These are phyloP conservation scores for Trichoderma guizhouense DNA, from an alignment of 2,329 filamentous ascomycete genomes.

Conservation along the genomic window DNA sequence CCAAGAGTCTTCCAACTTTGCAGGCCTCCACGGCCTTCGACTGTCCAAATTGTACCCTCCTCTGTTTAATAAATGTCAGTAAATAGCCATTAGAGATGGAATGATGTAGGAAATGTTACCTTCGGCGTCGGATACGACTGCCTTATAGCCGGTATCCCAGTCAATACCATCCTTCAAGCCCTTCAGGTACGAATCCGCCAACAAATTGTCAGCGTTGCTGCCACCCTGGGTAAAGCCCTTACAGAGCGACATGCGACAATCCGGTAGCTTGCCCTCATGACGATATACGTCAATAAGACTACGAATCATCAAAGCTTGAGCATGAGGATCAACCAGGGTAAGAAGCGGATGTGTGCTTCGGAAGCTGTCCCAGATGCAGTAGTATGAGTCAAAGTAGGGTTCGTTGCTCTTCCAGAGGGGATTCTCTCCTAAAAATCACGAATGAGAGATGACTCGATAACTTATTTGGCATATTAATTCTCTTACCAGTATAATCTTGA, in stretches of 20 bases:
- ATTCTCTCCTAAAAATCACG: constrained; percentile 58
- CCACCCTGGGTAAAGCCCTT: constrained; percentile 76
- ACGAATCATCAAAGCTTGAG: constrained; percentile 66
- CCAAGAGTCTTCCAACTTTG: constrained; percentile 66
- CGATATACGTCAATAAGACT: constrained; percentile 70
- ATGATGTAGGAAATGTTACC: constrained; percentile 38
- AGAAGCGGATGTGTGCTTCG: constrained; percentile 68
- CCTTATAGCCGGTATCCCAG: constrained; percentile 70
- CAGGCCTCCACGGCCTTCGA: constrained; percentile 69
- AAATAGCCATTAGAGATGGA: constrained; percentile 21
- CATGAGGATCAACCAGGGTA: constrained; percentile 65
- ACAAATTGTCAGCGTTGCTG: constrained; percentile 69
- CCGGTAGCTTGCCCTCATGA: constrained; percentile 65
- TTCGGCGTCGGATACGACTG: constrained; percentile 71
- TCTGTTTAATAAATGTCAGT: constrained; percentile 17
- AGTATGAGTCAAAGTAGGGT: constrained; percentile 70
- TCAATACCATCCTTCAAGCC: constrained; percentile 60
- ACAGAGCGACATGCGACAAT: constrained; percentile 73
- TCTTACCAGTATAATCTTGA: constrained; percentile 62
- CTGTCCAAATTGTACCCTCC: constrained; percentile 60
- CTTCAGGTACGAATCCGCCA: constrained; percentile 70
- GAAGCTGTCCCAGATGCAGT: constrained; percentile 72
- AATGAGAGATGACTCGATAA: neutral
- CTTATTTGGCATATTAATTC: neutral
- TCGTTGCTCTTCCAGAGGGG: constrained; percentile 66